Evolutionary conservation across 192 early-diverging fungal genomes (phyloP).

Genomic region (Coemansia sp.): DNA sequence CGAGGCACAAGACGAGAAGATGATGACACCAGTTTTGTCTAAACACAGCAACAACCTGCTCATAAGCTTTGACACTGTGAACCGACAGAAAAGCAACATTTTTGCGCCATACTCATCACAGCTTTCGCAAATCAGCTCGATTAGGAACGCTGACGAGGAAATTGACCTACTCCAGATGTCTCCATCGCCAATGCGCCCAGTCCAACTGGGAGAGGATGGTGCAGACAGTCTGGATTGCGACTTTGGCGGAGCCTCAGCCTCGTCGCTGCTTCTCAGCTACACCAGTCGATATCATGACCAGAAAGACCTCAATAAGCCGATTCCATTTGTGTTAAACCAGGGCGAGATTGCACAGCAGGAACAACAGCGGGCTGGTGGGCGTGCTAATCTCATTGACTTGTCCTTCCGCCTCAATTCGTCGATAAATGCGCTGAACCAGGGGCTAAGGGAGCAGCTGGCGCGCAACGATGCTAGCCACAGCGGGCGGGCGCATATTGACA

Average conservation of each 20-base stretch:
- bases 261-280: conserved; percentile 21
- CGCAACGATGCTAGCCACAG: neutral
- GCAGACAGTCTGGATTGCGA: neutral
- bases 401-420: conserved; percentile 36
- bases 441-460: conserved; percentile 26
- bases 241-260: conserved; percentile 1
- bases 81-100: conserved; percentile 5
- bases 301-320: conserved; percentile 9
- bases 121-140: conserved; percentile 35
- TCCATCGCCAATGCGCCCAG: conserved; percentile 22
- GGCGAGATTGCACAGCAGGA: conserved; percentile 8
- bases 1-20: neutral
- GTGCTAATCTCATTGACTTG: conserved; percentile 27
- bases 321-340: conserved; percentile 30
- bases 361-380: conserved; percentile 2
- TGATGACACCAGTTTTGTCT: conserved; percentile 1
- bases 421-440: conserved; percentile 31
- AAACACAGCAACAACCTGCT: conserved; percentile 11
- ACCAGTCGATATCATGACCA: conserved; percentile 9
- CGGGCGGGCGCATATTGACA: conserved; percentile 4
- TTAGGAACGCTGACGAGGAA: conserved; percentile 8
- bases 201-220: neutral
- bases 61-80: conserved; percentile 15
- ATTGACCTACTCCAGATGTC: conserved; percentile 16
- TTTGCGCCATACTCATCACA: conserved; percentile 8